Evolutionary conservation across 345 rosid genomes (phyloP), one percentile per base, ranked within the genome.

Genomic region (Citrus sp.): DNA sequence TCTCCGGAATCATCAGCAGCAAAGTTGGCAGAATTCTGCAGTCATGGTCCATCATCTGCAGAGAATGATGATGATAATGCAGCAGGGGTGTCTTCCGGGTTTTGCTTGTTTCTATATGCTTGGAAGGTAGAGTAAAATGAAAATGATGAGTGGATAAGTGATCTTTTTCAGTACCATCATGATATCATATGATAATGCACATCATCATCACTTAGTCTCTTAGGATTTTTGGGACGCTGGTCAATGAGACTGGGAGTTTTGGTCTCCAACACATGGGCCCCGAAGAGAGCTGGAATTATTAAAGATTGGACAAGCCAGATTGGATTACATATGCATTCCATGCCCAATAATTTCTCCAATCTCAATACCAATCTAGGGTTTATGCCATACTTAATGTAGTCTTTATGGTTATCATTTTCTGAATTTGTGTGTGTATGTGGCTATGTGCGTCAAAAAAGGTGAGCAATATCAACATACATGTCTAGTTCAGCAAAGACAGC

Each of bases 81-180:
- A 54, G 77, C 62, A 37, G 68, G 78, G 38, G 69, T 68, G 27
- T 80, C 87, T 67, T 87, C 87, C 42, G 79, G 77, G 72, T 88
- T 87, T 79, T 85, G 86, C 89, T 84, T 88, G 70, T 86, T 87
- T 77, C 80, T 88, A 16, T 85, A 86, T 70, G 89, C 87, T 71
- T 88, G 89, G 91, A 87, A 79, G 76, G 83, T 80, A 5, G 88
- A 85, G 76, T 85, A 51, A 37, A 79, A n/a, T n/a, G 1, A 3
- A 46, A 46, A 46, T 46, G 51, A 46, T 13, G 51, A 10, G 51
- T 13, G 51, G 51, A 3, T 46, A 12, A 46, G 51, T 46, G 51
- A 12, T 34, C 28, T 25, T 6, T 19, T 55, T 65, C 62, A 28
- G 73, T 59, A 67, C 68, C 72, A 37, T 46, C 34, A 25, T 65